Percentiles rank a stretch among this genome's conserved stretches.
Evolutionary conservation across 805 yeast species (phyloP).

Genomic region (Grigorovia humatica): DNA sequence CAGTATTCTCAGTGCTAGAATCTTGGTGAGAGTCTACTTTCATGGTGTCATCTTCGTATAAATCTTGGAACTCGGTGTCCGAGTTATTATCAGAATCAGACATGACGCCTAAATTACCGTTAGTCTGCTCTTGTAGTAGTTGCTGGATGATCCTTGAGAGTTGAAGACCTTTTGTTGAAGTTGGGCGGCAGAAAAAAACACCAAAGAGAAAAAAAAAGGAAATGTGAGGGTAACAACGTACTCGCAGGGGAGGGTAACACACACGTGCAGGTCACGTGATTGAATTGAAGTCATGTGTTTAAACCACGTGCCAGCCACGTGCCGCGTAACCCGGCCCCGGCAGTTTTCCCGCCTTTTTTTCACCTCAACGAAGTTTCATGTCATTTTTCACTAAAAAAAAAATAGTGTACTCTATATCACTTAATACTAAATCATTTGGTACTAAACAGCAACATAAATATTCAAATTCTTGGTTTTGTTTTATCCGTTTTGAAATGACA

Average conservation of each 20-base stretch:
- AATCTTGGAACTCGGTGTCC: constrained; percentile 1
- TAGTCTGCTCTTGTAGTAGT: neutral
- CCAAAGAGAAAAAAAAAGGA: too few species aligned
- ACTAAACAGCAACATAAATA: neutral
- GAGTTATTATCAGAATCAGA: neutral
- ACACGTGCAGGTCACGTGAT: neutral
- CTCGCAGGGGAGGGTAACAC: neutral
- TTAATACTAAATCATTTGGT: neutral
- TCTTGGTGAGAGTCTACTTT: neutral
- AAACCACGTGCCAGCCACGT: too few species aligned
- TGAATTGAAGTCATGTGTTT: too few species aligned
- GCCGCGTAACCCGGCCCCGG: too few species aligned
- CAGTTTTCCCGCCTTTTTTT: too few species aligned
- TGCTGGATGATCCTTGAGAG: neutral
- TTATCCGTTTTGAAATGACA: constrained; percentile 13
- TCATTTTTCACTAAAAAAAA: neutral
- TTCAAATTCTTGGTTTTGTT: neutral
- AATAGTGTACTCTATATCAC: neutral
- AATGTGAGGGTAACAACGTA: neutral
- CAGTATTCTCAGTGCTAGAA: neutral
- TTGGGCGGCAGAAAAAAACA: too few species aligned
- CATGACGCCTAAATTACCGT: neutral
- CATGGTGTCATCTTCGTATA: neutral
- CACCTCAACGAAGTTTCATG: too few species aligned
- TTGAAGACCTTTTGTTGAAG: too few species aligned